Conservation (phyloP, 768 basidiomycete genomes). For the Pleurotus ostreatus region DNA sequence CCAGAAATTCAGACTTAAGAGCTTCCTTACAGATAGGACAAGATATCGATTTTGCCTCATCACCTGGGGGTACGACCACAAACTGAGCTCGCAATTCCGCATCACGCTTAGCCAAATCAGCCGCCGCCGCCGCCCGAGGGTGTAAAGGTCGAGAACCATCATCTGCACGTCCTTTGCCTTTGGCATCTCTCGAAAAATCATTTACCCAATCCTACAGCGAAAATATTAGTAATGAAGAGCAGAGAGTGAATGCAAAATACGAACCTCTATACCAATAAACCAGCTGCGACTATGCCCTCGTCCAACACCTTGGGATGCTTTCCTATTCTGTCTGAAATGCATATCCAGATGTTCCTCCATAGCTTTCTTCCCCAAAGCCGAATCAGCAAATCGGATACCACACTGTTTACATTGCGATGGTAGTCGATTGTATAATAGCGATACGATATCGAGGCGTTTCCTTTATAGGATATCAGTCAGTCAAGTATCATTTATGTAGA, state of each 20-base stretch:
- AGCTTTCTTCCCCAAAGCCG: conserved; percentile 61
- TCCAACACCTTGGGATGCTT: conserved; percentile 71
- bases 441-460: conserved; percentile 53
- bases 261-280: conserved; percentile 80
- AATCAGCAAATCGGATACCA: conserved; percentile 81
- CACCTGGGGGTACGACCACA: conserved; percentile 87
- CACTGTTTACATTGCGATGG: conserved; percentile 91
- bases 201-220: conserved; percentile 79
- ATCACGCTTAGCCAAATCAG: conserved; percentile 68
- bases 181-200: conserved; percentile 53
- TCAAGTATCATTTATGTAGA: neutral
- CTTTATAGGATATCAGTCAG: conserved; percentile 27
- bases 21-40: conserved; percentile 97
- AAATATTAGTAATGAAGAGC: conserved; percentile 12
- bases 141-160: conserved; percentile 40
- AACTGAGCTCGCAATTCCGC: conserved; percentile 71
- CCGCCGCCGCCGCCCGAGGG: conserved; percentile 56
- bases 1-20: conserved; percentile 86
- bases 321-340: conserved; percentile 93
- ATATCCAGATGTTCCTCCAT: conserved; percentile 91
- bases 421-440: conserved; percentile 72
- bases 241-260: conserved; percentile 20
- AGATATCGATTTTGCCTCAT: conserved; percentile 76
- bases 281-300: conserved; percentile 89
- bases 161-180: conserved; percentile 67